Conservation (phyloP, 2,329 filamentous ascomycete species). For the Graphilbum sp. region DNA sequence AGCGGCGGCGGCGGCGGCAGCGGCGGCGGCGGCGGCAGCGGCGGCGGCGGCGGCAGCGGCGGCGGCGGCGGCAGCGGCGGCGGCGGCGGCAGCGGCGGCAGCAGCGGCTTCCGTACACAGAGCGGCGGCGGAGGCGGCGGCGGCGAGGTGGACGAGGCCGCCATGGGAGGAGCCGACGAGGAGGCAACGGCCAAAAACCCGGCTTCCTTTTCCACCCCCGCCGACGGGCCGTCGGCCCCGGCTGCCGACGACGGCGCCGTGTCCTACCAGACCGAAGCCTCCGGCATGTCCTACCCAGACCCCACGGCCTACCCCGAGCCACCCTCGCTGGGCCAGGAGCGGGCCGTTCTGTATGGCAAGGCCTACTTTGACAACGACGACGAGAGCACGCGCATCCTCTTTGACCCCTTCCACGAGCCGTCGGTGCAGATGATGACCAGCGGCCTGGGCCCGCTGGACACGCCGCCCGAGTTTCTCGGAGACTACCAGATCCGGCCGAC, state of each 20-base stretch:
- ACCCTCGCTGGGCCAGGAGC: slow-evolving; percentile 8
- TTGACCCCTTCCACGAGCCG: slow-evolving; percentile 40
- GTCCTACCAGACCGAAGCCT: too few species aligned
- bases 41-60: background rate
- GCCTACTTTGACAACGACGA: slow-evolving; percentile 47
- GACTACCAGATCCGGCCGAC: slow-evolving; percentile 37
- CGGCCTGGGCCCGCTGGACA: slow-evolving; percentile 23
- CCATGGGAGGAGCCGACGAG: background rate
- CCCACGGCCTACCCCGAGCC: slow-evolving; percentile 14
- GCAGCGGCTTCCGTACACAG: slow-evolving; percentile 9
- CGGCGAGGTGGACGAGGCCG: slow-evolving; percentile 14
- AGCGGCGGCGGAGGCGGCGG: slow-evolving; percentile 17
- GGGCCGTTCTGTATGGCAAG: slow-evolving; percentile 31
- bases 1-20: slow-evolving; percentile 10
- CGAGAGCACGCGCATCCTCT: slow-evolving; percentile 39
- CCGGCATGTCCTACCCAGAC: slow-evolving; percentile 2
- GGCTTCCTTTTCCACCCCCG: too few species aligned
- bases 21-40: background rate
- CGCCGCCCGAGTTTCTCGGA: slow-evolving; percentile 37
- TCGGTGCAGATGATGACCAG: slow-evolving; percentile 23
- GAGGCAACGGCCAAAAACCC: too few species aligned
- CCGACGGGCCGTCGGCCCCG: background rate
- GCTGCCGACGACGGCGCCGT: too few species aligned
- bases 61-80: background rate
- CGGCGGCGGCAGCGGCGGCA: slow-evolving; percentile 13